A percentile compares a stretch with the other conserved stretches of the same genome.
Evolutionary conservation across 352 stramenopile genomes (phyloP).

Genomic region (Phytophthora palmivora): DNA sequence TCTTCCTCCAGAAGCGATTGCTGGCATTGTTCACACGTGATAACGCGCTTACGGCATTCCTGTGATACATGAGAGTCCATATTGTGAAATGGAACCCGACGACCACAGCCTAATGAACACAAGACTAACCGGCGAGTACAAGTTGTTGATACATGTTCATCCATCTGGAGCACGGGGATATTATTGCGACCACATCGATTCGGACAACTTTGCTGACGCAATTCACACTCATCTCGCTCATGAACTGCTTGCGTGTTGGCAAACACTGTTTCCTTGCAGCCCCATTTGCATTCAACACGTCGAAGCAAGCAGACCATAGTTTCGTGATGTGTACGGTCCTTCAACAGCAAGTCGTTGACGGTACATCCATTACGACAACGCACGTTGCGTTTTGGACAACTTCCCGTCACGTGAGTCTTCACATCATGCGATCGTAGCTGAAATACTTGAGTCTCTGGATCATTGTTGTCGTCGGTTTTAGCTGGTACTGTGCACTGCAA

Average conservation of each 20-base stretch:
- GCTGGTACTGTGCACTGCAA: constrained; percentile 36
- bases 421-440: constrained; percentile 46
- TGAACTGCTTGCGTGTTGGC: constrained; percentile 50
- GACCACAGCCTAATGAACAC: constrained; percentile 60
- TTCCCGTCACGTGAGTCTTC: constrained; percentile 51
- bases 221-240: constrained; percentile 62
- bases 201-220: constrained; percentile 53
- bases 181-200: constrained; percentile 54
- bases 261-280: constrained; percentile 60
- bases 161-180: constrained; percentile 43
- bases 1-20: constrained; percentile 48
- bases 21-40: constrained; percentile 49
- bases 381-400: constrained; percentile 57
- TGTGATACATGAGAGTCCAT: constrained; percentile 40
- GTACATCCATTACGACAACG: constrained; percentile 77
- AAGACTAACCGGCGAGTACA: constrained; percentile 47
- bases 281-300: constrained; percentile 63
- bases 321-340: constrained; percentile 61
- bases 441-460: constrained; percentile 17
- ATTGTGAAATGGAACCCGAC: constrained; percentile 55
- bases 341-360: constrained; percentile 44
- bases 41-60: constrained; percentile 55
- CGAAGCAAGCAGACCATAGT: constrained; percentile 48
- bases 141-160: constrained; percentile 40
- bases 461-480: neutral